These are phyloP conservation scores for Microcos paniculata DNA, from an alignment of 345 rosid genomes.

Conservation along the genomic window DNA sequence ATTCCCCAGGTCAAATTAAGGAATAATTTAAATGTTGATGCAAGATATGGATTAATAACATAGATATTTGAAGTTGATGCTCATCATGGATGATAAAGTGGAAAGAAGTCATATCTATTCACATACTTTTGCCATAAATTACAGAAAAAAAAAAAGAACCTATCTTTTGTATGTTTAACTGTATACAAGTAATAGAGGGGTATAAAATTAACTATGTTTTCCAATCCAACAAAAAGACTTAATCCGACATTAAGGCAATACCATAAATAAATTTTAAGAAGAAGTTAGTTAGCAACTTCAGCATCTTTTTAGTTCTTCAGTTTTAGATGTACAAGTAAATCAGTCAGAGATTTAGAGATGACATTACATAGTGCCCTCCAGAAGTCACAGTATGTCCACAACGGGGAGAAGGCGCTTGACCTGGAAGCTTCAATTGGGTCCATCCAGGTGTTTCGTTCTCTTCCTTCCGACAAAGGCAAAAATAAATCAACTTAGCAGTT, in stretches of 20 bases:
- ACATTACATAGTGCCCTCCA: conserved; percentile 87
- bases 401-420: conserved; percentile 91
- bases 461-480: conserved; percentile 76
- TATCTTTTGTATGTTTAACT: not conserved
- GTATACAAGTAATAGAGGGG: not conserved
- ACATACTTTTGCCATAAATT: not conserved
- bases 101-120: not conserved
- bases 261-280: not conserved
- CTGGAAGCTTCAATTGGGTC: conserved; percentile 99
- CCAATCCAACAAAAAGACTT: not conserved
- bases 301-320: not conserved
- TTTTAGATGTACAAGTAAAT: not conserved
- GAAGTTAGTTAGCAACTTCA: not conserved
- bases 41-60: not conserved
- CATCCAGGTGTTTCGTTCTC: conserved; percentile 96
- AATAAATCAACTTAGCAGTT: conserved; percentile 24
- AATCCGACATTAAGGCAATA: not conserved
- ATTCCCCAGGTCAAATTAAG: too few relatives aligned
- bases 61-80: not conserved
- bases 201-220: not conserved
- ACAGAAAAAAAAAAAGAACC: not conserved
- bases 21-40: not conserved
- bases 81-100: conserved; percentile 1
- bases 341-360: conserved; percentile 21
- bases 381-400: conserved; percentile 94